Evolutionary conservation across 106 monocot genomes (phyloP), one percentile per base, ranked within the genome.

Genomic region (Gastrodia elata): DNA sequence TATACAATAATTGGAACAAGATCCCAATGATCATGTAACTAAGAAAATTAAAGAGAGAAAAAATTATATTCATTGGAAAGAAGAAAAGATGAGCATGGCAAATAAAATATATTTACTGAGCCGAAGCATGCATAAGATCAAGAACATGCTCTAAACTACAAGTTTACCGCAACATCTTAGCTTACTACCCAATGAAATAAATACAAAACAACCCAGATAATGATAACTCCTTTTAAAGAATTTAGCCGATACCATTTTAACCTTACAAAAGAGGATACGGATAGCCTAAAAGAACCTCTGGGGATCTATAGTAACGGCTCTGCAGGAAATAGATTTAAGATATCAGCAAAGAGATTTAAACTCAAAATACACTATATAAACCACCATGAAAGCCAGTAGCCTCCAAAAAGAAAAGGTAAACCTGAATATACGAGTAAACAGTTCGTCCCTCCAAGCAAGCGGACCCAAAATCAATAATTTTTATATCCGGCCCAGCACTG

Each of bases 271-370:
- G 74, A 93, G 93, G 97, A 98, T 98, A 98, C 98, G 88, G 91
- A 73, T 88, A 93, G 56, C 91, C 93, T 70, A 98, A 87, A 76
- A 98, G 83, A 75, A 93, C 93, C 80, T 98, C 98, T 34, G 93
- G 93, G 75, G 98, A 98, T 73, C 98, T 88, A 75, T 98, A 98
- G 75, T 93, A 89, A 26, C 98, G 98, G 81, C 98, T 98, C 98
- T 98, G 91, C 69, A 75, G 33, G 68, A 64, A 68, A 68, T 76
- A 36, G 8, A 37, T 48, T 32, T 28, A 40, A 69, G 26, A 40
- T 69, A 40, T 39, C 0, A 69, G 13, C 26, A 4, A 61, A 38
- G 37, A 37, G 18, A 38, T 67, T 67, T 37, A 3, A 67, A 70
- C 39, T n/a, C 10, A 55, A 40, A 8, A 20, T 5, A 26, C 7